phyloP scores from a whole-genome alignment of 257 asterid species.

The Scutellaria galericulata region DNA sequence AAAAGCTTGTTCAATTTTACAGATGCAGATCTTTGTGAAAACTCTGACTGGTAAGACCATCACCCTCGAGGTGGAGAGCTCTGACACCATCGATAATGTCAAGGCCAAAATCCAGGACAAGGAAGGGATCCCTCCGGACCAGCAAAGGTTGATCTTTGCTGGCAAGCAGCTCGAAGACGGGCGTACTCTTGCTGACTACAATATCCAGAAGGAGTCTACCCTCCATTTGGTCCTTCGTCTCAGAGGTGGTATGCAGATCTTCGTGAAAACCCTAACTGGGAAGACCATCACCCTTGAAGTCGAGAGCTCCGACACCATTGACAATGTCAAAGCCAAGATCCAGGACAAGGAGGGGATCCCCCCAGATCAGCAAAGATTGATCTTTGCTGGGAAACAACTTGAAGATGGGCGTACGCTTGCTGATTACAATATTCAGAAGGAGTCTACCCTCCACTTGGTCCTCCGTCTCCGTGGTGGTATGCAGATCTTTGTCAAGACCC shows the following conservation, averaged over 20 bases:
- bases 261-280: constrained; percentile 38
- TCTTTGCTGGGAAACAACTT: constrained; percentile 53
- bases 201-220: constrained; percentile 48
- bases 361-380: constrained; percentile 51
- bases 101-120: constrained; percentile 50
- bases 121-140: constrained; percentile 52
- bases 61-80: constrained; percentile 49
- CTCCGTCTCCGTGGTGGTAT: constrained; percentile 53
- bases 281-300: constrained; percentile 41
- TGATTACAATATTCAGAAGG: constrained; percentile 55
- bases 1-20: neutral
- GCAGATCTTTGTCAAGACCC: constrained; percentile 51
- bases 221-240: constrained; percentile 51
- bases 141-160: constrained; percentile 50
- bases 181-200: constrained; percentile 46
- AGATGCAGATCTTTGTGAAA: constrained; percentile 46
- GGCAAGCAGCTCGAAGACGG: constrained; percentile 53
- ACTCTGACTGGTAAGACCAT: constrained; percentile 49
- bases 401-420: constrained; percentile 53
- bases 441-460: constrained; percentile 50
- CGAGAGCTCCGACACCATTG: constrained; percentile 37
- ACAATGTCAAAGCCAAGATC: constrained; percentile 36
- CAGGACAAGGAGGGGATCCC: constrained; percentile 48
- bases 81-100: constrained; percentile 47
- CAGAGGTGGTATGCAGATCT: constrained; percentile 48